Conservation (phyloP, 2,329 filamentous ascomycete species). For the Botrytis hyacinthi region DNA sequence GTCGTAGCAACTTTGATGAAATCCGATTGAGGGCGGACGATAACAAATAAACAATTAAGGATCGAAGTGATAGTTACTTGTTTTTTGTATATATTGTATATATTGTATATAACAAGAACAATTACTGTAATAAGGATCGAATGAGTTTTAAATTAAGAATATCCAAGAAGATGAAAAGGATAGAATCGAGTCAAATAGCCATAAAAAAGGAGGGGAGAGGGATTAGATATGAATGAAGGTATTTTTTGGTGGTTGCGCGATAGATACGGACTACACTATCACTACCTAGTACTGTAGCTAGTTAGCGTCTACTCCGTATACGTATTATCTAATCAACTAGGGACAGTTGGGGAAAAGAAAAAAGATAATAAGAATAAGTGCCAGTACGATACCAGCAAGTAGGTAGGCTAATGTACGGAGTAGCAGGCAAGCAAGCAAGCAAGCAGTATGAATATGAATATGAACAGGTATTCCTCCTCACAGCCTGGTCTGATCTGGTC, state of each 20-base stretch:
- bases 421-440: background rate
- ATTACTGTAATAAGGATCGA: background rate
- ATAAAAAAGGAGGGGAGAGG: background rate
- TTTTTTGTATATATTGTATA: too few relatives aligned
- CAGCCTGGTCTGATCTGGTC: background rate
- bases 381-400: background rate
- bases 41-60: background rate
- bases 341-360: background rate
- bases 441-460: background rate
- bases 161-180: background rate
- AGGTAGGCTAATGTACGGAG: background rate
- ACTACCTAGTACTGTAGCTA: background rate
- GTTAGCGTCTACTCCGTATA: background rate
- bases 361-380: background rate
- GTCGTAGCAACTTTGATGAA: background rate
- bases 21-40: background rate
- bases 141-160: background rate
- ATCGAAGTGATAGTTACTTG: background rate
- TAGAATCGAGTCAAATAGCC: background rate
- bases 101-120: background rate
- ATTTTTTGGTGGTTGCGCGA: background rate
- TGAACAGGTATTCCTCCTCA: background rate
- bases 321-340: background rate
- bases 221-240: background rate
- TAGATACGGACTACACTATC: background rate